phyloP scores from a whole-genome alignment of 495 filamentous ascomycete genomes.

The Hypoxylon lenormandii region DNA sequence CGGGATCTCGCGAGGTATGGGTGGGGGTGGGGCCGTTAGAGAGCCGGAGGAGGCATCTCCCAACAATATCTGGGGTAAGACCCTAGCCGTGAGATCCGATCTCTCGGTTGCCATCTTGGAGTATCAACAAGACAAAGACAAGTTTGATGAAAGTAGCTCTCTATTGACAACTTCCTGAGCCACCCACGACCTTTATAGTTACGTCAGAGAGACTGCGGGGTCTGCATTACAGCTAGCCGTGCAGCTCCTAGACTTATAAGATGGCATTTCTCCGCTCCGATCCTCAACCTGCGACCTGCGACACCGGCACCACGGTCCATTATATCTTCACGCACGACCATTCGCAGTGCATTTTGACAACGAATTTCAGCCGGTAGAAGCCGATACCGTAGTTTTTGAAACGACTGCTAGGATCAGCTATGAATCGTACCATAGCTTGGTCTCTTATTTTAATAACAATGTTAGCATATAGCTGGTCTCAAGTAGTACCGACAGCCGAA shows the following conservation, averaged over 20 bases:
- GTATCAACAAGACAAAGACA: slow-evolving; percentile 10
- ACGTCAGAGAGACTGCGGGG: slow-evolving; percentile 37
- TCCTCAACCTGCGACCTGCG: slow-evolving; percentile 12
- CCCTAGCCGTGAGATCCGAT: slow-evolving; percentile 49
- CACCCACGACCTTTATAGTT: slow-evolving; percentile 11
- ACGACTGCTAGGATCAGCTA: too few relatives aligned
- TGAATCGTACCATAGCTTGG: too few relatives aligned
- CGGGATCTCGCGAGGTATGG: slow-evolving; percentile 57
- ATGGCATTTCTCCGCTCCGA: slow-evolving; percentile 24
- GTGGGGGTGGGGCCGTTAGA: slow-evolving; percentile 61
- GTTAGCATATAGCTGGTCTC: too few relatives aligned
- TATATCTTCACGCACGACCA: background rate
- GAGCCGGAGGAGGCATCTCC: slow-evolving; percentile 59
- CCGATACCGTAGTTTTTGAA: too few relatives aligned
- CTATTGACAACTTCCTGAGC: background rate
- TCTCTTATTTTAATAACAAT: too few relatives aligned
- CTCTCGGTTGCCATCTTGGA: slow-evolving; percentile 48
- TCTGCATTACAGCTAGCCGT: slow-evolving; percentile 10
- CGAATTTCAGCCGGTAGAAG: too few relatives aligned
- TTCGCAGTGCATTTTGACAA: background rate
- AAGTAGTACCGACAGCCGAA: too few relatives aligned
- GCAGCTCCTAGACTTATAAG: slow-evolving; percentile 20
- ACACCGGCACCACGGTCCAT: slow-evolving; percentile 18
- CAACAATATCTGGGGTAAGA: slow-evolving; percentile 70
- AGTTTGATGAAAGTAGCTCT: slow-evolving; percentile 2